phyloP scores from a whole-genome alignment of 2,329 filamentous ascomycete genomes.

The Penicillium vulpinum region DNA sequence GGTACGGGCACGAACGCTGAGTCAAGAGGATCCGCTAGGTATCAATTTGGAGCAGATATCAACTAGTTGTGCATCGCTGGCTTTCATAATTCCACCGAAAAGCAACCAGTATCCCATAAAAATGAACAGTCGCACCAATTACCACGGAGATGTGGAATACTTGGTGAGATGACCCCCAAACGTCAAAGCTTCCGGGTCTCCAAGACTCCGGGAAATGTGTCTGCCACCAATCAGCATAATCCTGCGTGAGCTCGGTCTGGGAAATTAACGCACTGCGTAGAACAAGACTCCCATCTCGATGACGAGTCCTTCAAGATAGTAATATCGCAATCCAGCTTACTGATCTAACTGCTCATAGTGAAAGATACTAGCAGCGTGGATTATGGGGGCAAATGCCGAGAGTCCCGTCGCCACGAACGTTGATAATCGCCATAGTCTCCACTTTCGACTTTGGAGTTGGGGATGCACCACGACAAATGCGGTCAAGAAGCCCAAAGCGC shows the following conservation, averaged over 20 bases:
- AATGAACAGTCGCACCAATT: conserved; percentile 8
- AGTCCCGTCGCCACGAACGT: conserved; percentile 34
- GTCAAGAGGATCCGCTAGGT: too few relatives aligned
- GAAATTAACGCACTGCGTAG: conserved; percentile 33
- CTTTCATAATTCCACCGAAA: background rate
- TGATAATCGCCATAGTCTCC: conserved; percentile 29
- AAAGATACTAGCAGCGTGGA: conserved; percentile 28
- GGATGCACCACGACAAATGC: conserved; percentile 38
- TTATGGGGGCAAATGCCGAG: conserved; percentile 37
- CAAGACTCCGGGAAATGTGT: conserved; percentile 25
- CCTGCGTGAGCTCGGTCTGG: background rate
- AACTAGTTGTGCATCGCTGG: background rate
- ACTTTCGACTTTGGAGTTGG: conserved; percentile 30
- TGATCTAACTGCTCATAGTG: conserved; percentile 23
- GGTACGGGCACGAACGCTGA: background rate
- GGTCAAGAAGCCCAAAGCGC: conserved; percentile 30
- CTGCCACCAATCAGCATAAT: conserved; percentile 5
- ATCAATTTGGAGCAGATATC: too few relatives aligned
- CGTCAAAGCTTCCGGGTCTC: conserved; percentile 35
- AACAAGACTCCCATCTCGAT: conserved; percentile 18
- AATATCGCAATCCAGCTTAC: conserved; percentile 32
- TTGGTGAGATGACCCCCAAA: conserved; percentile 37
- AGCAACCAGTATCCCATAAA: background rate
- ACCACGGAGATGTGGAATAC: conserved; percentile 37
- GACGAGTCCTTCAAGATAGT: conserved; percentile 30